A percentile compares a stretch with the other conserved stretches of the same genome.
These are phyloP conservation scores for Stephania yunnanensis DNA, from an alignment of 164 flowering plant species.

Conservation along the genomic window DNA sequence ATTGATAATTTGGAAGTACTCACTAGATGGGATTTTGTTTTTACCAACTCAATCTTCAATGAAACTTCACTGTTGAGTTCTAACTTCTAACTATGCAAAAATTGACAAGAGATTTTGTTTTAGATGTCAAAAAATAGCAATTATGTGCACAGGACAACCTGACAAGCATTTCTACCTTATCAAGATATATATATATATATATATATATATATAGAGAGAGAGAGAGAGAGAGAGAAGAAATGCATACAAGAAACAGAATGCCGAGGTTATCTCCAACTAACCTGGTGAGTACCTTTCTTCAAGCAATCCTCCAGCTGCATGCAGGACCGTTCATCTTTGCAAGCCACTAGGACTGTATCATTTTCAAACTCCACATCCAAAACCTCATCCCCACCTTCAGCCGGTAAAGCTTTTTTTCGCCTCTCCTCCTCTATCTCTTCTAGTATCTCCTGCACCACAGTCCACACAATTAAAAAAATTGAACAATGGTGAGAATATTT, in stretches of 20 bases:
- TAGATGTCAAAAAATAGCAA: no score
- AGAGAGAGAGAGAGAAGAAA: not conserved
- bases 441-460: conserved; percentile 60
- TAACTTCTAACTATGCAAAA: no score
- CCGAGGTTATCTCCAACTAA: conserved; percentile 12
- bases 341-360: conserved; percentile 71
- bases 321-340: conserved; percentile 95
- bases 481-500: not conserved
- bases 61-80: no score
- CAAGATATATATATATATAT: not conserved
- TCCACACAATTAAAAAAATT: not conserved
- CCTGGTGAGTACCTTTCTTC: conserved; percentile 59
- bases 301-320: conserved; percentile 94
- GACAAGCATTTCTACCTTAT: not conserved
- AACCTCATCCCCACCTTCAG: conserved; percentile 25
- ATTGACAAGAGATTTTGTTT: no score
- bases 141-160: not conserved
- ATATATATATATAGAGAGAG: no score
- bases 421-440: conserved; percentile 84
- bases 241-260: not conserved
- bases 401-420: conserved; percentile 35
- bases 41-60: not conserved
- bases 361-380: conserved; percentile 31
- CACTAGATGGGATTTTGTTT: not conserved
- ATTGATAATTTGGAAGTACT: not conserved